Percentiles rank a stretch among this genome's conserved stretches.
These are phyloP conservation scores for Massariosphaeria phaeospora DNA, from an alignment of 495 filamentous ascomycete genomes.

Conservation along the genomic window DNA sequence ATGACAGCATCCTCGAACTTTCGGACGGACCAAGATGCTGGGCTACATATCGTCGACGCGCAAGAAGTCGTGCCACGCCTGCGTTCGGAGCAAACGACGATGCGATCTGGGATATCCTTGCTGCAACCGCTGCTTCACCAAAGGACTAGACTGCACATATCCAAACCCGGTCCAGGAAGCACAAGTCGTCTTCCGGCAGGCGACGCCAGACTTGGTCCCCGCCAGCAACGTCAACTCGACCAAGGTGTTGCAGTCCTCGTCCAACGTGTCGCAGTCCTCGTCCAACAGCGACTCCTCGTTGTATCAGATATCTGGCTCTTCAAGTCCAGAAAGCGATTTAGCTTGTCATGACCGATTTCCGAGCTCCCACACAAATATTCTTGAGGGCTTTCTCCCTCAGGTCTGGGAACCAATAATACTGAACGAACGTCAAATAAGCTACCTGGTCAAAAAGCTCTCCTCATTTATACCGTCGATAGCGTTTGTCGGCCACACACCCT, in stretches of 20 bases:
- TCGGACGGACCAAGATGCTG: conserved; percentile 9
- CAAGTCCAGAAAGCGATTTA: conserved; percentile 14
- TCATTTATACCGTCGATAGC: conserved; percentile 12
- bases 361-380: neutral
- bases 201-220: conserved; percentile 14
- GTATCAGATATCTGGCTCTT: neutral
- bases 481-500: conserved; percentile 11
- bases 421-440: neutral
- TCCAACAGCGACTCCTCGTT: conserved; percentile 11
- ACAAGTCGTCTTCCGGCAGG: conserved; percentile 20
- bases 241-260: neutral
- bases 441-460: conserved; percentile 1
- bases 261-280: neutral
- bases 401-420: conserved; percentile 20
- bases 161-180: conserved; percentile 14
- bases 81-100: conserved; percentile 46
- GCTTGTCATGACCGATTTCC: neutral
- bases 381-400: conserved; percentile 8
- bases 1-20: neutral
- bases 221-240: neutral
- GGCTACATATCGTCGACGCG: conserved; percentile 29
- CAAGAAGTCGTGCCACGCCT: conserved; percentile 22
- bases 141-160: conserved; percentile 20
- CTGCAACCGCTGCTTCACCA: conserved; percentile 22
- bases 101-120: conserved; percentile 35